Percentiles rank a stretch among this genome's conserved stretches.
Conservation (phyloP, 495 filamentous ascomycete genomes). For the Penicillium steckii region DNA sequence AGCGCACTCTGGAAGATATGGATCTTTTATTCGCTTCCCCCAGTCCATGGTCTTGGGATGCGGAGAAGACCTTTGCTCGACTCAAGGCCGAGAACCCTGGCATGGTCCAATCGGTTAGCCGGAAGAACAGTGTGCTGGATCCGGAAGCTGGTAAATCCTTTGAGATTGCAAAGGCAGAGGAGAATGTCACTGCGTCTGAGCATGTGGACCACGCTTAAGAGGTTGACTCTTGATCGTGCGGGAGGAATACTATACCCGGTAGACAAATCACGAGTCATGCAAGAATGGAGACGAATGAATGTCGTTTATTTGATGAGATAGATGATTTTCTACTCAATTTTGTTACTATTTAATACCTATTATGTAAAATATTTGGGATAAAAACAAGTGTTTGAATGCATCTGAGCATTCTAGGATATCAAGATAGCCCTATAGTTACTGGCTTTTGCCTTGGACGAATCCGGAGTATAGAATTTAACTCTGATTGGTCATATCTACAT, state of each 20-base stretch:
- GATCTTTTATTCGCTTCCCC: slow-evolving; percentile 62
- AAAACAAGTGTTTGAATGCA: too few species aligned
- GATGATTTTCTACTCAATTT: neutral
- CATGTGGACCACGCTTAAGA: slow-evolving; percentile 26
- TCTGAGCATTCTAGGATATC: too few species aligned
- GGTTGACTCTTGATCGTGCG: neutral
- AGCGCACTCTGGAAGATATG: slow-evolving; percentile 69
- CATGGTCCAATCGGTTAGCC: slow-evolving; percentile 39
- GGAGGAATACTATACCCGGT: too few species aligned
- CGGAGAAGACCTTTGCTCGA: slow-evolving; percentile 55
- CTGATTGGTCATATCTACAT: slow-evolving; percentile 35
- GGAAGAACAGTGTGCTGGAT: slow-evolving; percentile 49
- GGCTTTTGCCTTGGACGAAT: neutral
- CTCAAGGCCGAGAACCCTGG: slow-evolving; percentile 55
- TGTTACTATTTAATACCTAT: neutral
- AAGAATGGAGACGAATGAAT: neutral
- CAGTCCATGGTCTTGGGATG: slow-evolving; percentile 63
- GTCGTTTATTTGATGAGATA: neutral
- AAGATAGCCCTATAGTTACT: too few species aligned
- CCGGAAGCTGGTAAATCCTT: slow-evolving; percentile 40
- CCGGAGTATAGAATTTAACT: neutral
- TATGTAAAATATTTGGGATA: neutral
- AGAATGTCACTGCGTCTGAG: slow-evolving; percentile 17
- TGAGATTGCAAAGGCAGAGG: slow-evolving; percentile 15
- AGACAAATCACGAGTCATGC: slow-evolving; percentile 6